phyloP scores from a whole-genome alignment of 192 early-diverging fungal species.

The Coemansia sp. region DNA sequence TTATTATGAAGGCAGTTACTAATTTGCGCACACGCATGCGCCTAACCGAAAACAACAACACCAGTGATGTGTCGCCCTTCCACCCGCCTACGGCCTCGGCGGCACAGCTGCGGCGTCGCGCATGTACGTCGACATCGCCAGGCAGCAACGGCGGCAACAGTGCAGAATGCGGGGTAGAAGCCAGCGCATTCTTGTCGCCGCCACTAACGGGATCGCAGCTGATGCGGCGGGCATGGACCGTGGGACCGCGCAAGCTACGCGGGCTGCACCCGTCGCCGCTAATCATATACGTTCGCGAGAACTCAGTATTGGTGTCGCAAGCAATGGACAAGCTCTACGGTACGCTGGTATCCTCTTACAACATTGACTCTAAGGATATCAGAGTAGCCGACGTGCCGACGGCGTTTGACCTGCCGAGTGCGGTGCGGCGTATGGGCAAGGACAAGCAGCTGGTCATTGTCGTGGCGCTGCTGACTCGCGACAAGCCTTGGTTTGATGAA shows the following conservation, averaged over 20 bases:
- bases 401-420: slow-evolving; percentile 33
- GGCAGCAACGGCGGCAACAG: not conserved
- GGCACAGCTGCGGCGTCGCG: slow-evolving; percentile 23
- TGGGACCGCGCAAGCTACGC: slow-evolving; percentile 42
- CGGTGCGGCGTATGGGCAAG: slow-evolving; percentile 41
- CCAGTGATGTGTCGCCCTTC: not conserved
- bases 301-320: slow-evolving; percentile 13
- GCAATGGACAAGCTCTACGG: slow-evolving; percentile 46
- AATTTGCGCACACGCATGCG: slow-evolving; percentile 44
- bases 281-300: slow-evolving; percentile 45
- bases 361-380: slow-evolving; percentile 40
- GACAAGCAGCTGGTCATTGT: slow-evolving; percentile 40
- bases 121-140: slow-evolving; percentile 21
- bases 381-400: slow-evolving; percentile 46
- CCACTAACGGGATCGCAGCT: slow-evolving; percentile 10
- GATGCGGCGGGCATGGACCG: slow-evolving; percentile 30
- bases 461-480: slow-evolving; percentile 32
- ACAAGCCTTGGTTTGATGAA: slow-evolving; percentile 41
- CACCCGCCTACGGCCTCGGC: not conserved
- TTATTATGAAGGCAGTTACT: slow-evolving; percentile 33
- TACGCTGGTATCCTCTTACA: slow-evolving; percentile 21
- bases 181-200: slow-evolving; percentile 28
- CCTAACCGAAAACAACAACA: slow-evolving; percentile 11
- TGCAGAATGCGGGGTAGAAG: slow-evolving; percentile 1
- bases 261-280: slow-evolving; percentile 45